phyloP scores from a whole-genome alignment of 1,284 basidiomycete species.

The Tylopilus orsonianus region DNA sequence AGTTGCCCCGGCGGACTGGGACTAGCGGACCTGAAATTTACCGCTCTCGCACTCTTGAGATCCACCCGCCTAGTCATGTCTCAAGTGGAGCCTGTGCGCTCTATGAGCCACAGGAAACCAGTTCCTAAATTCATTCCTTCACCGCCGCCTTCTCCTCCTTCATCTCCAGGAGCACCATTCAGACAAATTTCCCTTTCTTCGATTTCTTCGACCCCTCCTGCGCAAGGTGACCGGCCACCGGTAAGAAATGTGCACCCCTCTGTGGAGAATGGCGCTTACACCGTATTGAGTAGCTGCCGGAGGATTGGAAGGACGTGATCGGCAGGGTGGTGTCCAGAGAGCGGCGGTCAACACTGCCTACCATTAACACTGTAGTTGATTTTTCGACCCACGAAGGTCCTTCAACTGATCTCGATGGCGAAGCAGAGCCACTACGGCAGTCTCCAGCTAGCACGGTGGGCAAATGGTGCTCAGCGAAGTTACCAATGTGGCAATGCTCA shows the following conservation, averaged over 20 bases:
- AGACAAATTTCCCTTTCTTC: constrained; percentile 33
- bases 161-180: constrained; percentile 31
- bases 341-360: constrained; percentile 33
- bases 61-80: constrained; percentile 22
- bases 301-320: constrained; percentile 50
- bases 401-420: constrained; percentile 32
- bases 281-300: constrained; percentile 43
- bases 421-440: constrained; percentile 36
- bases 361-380: constrained; percentile 39
- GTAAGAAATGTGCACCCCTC: constrained; percentile 33
- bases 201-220: constrained; percentile 25
- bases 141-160: constrained; percentile 47
- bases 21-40: constrained; percentile 11
- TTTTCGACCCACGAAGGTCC: constrained; percentile 32
- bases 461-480: constrained; percentile 30
- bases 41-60: constrained; percentile 9
- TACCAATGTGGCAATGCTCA: constrained; percentile 30
- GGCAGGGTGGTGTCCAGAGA: constrained; percentile 38
- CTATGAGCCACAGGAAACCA: constrained; percentile 65
- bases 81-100: constrained; percentile 34
- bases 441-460: constrained; percentile 38
- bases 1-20: constrained; percentile 12
- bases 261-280: constrained; percentile 10
- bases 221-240: constrained; percentile 43
- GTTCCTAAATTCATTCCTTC: constrained; percentile 64